Percentiles rank a stretch among this genome's conserved stretches.
These are phyloP conservation scores for Rhodotorula sp. DNA, from an alignment of 1,284 basidiomycete genomes.

Conservation along the genomic window DNA sequence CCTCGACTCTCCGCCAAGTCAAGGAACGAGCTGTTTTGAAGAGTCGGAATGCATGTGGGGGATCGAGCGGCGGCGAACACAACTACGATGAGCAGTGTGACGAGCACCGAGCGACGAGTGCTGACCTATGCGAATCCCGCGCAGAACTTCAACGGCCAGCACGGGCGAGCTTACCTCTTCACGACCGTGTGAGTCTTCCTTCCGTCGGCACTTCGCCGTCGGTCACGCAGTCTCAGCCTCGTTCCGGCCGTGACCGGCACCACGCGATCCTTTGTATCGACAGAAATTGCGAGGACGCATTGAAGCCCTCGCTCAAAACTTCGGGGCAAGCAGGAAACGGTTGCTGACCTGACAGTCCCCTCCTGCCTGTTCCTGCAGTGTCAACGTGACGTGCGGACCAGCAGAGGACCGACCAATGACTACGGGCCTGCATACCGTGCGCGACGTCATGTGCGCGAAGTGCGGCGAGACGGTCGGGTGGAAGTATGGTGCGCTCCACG, in stretches of 20 bases:
- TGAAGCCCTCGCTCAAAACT: too few species aligned
- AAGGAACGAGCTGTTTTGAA: not conserved
- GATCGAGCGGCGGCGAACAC: not conserved
- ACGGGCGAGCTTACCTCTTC: constrained; percentile 91
- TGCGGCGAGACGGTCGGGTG: constrained; percentile 79
- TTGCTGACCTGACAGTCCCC: too few species aligned
- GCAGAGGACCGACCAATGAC: constrained; percentile 92
- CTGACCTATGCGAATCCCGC: not conserved
- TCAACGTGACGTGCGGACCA: constrained; percentile 84
- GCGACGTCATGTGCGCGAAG: constrained; percentile 89
- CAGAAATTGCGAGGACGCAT: too few species aligned
- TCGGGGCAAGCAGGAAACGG: too few species aligned
- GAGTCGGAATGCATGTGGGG: not conserved
- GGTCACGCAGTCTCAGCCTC: not conserved
- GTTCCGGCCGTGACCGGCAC: not conserved
- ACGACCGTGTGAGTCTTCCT: constrained; percentile 62
- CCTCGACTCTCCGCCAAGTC: too few species aligned
- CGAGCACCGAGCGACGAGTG: too few species aligned
- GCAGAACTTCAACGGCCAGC: constrained; percentile 67
- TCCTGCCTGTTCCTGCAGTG: constrained; percentile 56
- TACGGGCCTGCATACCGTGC: constrained; percentile 91
- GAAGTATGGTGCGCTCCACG: constrained; percentile 76
- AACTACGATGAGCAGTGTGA: too few species aligned
- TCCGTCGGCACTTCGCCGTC: not conserved
- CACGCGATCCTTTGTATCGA: too few species aligned